Evolutionary conservation across 768 basidiomycete species (phyloP).

Genomic region (Cystobasidium ongulense): DNA sequence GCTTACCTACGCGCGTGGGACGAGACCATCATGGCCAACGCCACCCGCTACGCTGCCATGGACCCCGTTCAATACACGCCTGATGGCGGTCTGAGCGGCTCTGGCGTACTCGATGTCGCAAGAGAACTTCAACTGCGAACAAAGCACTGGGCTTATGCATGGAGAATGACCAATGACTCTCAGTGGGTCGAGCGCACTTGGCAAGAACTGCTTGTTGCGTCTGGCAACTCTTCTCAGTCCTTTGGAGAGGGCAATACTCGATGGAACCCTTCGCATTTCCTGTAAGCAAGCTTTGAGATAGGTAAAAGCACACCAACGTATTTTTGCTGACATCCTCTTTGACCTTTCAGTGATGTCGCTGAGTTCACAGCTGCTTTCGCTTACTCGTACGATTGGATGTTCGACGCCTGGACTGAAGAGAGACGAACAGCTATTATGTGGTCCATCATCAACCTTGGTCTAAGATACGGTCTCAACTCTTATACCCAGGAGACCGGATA

Average conservation of each 20-base stretch:
- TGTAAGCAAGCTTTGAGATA: constrained; percentile 57
- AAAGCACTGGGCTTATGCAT: constrained; percentile 79
- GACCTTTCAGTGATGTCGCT: constrained; percentile 16
- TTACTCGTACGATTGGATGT: constrained; percentile 85
- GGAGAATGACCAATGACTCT: constrained; percentile 82
- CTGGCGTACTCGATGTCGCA: constrained; percentile 84
- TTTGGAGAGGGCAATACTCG: neutral
- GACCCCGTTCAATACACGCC: constrained; percentile 57
- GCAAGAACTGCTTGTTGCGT: constrained; percentile 69
- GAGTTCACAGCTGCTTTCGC: constrained; percentile 60
- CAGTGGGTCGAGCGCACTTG: constrained; percentile 80
- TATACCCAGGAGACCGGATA: constrained; percentile 31
- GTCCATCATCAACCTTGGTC: constrained; percentile 69
- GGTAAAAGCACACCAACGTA: no score
- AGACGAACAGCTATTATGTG: constrained; percentile 63
- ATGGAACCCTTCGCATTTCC: constrained; percentile 15
- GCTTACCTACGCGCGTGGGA: constrained; percentile 86
- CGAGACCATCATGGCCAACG: constrained; percentile 78
- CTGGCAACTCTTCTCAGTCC: neutral
- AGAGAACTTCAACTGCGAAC: constrained; percentile 80
- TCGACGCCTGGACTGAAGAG: constrained; percentile 67
- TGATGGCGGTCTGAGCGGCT: constrained; percentile 60
- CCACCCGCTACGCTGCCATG: constrained; percentile 59
- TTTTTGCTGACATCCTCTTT: constrained; percentile 40
- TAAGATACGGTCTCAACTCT: constrained; percentile 45